These are phyloP conservation scores for Arabidopsis lyrata DNA, from an alignment of 441 rosid genomes.

Conservation along the genomic window DNA sequence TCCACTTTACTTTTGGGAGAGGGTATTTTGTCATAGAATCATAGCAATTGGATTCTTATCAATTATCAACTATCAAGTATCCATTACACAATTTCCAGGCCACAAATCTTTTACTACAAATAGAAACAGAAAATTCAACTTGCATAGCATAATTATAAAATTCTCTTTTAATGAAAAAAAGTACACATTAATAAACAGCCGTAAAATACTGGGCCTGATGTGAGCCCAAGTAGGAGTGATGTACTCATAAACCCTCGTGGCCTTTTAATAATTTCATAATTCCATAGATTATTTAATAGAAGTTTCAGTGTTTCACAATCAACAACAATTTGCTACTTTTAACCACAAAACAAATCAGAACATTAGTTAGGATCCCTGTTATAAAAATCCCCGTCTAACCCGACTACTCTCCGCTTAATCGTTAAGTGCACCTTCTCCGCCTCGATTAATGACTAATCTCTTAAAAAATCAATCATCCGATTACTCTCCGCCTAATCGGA, in stretches of 20 bases:
- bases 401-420: too few species aligned
- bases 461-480: too few species aligned
- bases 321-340: not conserved
- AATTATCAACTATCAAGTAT: not conserved
- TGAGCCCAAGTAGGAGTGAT: conserved; percentile 2
- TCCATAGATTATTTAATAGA: not conserved
- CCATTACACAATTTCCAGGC: not conserved
- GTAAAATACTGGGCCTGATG: conserved; percentile 19
- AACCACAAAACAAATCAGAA: conserved; percentile 20
- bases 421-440: too few species aligned
- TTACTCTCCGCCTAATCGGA: too few species aligned
- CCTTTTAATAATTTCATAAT: not conserved
- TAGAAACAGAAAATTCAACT: not conserved
- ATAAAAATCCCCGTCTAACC: too few species aligned
- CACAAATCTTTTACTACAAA: not conserved
- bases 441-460: too few species aligned
- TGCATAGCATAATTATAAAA: not conserved
- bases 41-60: not conserved
- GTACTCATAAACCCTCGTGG: not conserved
- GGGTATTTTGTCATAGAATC: not conserved
- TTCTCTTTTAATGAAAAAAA: not conserved
- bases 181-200: not conserved
- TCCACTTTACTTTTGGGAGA: conserved; percentile 7
- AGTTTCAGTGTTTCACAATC: too few species aligned
- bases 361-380: too few species aligned